Percentiles rank a stretch among this genome's conserved stretches.
phyloP scores from a whole-genome alignment of 768 basidiomycete genomes.

The Termitomyces sp. region DNA sequence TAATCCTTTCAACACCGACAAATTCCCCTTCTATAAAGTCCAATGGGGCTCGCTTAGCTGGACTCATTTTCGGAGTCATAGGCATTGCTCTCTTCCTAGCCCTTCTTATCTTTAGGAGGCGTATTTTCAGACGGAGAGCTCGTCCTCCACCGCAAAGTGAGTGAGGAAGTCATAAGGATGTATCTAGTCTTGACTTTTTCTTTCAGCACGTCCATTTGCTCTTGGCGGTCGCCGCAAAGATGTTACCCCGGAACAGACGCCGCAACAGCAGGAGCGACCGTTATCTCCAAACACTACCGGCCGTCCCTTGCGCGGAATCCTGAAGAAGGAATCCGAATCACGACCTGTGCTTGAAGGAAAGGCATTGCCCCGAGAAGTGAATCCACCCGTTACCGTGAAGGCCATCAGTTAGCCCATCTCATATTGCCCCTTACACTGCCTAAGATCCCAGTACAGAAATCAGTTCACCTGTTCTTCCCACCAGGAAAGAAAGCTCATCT shows the following conservation, averaged over 20 bases:
- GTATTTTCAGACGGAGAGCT: background rate
- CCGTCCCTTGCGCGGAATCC: background rate
- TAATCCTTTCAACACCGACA: background rate
- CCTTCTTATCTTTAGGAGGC: constrained; percentile 2
- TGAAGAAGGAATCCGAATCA: background rate
- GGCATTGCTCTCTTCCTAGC: background rate
- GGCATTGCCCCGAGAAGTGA: background rate
- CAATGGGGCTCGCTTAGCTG: constrained; percentile 3
- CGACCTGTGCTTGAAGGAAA: background rate
- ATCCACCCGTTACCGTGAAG: background rate
- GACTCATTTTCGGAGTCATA: constrained; percentile 1
- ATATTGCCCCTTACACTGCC: background rate
- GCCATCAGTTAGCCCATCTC: background rate
- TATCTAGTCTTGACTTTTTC: background rate
- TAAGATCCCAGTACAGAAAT: background rate
- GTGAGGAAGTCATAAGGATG: background rate
- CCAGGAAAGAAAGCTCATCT: background rate
- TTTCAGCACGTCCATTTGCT: background rate
- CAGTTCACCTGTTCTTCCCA: background rate
- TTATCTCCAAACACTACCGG: background rate
- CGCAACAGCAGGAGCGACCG: background rate
- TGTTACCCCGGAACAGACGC: background rate
- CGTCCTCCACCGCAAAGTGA: constrained; percentile 2
- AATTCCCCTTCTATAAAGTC: background rate
- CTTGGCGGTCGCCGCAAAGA: background rate